These are phyloP conservation scores for Solanum sitiens DNA, from an alignment of 257 asterid genomes.

Conservation along the genomic window DNA sequence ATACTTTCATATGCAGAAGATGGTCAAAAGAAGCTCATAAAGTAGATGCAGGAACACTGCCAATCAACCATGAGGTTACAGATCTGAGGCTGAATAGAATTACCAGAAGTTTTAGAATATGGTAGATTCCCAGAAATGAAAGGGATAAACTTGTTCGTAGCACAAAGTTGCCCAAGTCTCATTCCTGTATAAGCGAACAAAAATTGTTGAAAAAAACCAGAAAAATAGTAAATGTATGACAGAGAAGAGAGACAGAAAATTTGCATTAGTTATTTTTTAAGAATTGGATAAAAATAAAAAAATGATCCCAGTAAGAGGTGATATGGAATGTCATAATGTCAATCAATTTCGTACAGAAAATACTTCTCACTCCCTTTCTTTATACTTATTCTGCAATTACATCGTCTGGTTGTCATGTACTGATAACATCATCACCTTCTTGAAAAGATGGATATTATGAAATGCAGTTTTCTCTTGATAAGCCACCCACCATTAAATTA, in stretches of 20 bases:
- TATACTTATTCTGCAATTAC: background rate
- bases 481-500: background rate
- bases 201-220: background rate
- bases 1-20: background rate
- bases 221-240: background rate
- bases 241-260: background rate
- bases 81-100: background rate
- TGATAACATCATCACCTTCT: background rate
- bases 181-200: slow-evolving; percentile 24
- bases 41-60: background rate
- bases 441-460: background rate
- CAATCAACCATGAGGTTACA: background rate
- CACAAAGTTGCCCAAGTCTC: slow-evolving; percentile 36
- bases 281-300: background rate
- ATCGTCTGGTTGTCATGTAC: background rate
- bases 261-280: background rate
- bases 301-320: background rate
- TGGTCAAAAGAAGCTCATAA: background rate
- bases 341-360: background rate
- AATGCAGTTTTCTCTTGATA: background rate
- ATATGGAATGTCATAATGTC: background rate
- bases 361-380: background rate
- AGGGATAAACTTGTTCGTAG: slow-evolving; percentile 36
- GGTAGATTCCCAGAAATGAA: slow-evolving; percentile 35
- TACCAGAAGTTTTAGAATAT: slow-evolving; percentile 32